Base-by-base conservation (phyloP, 140 eudicot genomes). In the Bidens hawaiensis region DNA sequence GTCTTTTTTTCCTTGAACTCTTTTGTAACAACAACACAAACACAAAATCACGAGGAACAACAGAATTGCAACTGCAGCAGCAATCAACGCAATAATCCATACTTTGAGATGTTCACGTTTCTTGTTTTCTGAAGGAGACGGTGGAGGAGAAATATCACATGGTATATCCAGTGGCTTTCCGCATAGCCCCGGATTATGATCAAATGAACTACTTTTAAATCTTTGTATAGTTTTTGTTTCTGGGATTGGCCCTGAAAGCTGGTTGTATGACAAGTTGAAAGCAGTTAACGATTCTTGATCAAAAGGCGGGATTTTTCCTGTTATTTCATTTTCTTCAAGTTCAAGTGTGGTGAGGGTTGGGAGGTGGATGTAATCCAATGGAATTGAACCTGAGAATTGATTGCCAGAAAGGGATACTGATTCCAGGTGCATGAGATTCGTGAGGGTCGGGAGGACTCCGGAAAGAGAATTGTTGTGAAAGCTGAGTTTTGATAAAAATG, bases 191-290 rank as follows among this genome's bases (percentile, higher is more conserved):
- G 55, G 21, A 52, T 88, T 88, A 61, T 84, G 80, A 61, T 79
- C 89, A 33, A 53, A 84, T 4, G 89, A 81, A 41, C 81, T 70
- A 19, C 23, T n/a, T 0, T 71, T 52, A 1, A 84, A 88, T 51
- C 81, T 72, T 48, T 47, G 15, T 1, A 88, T 73, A 28, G 50
- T 65, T 34, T 73, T 64, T 2, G 94, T 84, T 28, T 76, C 70
- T 3, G 96, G 96, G 23, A 88, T 74, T 11, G 59, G 72, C 21
- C 96, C 94, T 2, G 58, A 57, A 48, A 88, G 89, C 26, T 24
- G 69, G 70, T 88, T 88, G 67, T 78, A 51, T 2, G 96, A 88
- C 25, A 88, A 76, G 24, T 84, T 88, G 42, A 88, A 78, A 6
- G 54, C 73, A 7, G 68, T 73, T 41, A 88, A 72, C 10, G 82